Evolutionary conservation across 495 filamentous ascomycete genomes (phyloP), one percentile per base, ranked within the genome.

Genomic region (Aspergillus carlsbadensis): DNA sequence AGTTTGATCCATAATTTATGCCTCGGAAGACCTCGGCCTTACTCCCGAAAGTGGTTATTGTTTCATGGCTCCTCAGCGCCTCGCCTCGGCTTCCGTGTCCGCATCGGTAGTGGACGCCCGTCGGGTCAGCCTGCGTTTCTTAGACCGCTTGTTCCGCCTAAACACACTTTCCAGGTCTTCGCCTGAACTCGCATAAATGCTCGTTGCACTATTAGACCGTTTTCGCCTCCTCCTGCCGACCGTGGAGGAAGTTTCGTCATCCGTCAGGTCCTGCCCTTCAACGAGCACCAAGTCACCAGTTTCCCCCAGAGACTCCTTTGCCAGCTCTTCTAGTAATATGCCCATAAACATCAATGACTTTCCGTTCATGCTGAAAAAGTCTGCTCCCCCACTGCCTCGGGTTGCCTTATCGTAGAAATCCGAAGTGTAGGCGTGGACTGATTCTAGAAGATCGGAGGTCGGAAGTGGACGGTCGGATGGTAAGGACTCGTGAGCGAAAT

Each of bases 271-370:
- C 66, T 76, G 76, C 5, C 78, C 83, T 66, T 94, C 90, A 2
- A 86, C 81, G 39, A 95, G 85, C 0, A 85, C 90, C 52, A 92
- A 57, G 69, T 94, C 86, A 4, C 90, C 92, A 1, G 78, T 87
- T 31, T 80, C 75, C 1, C 89, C 91, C 11, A 96, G 71, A 0
- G 71, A 70, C 40, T 87, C 81, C 15, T 75, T 76, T 5, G 80
- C 74, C 51, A 86, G 78, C 66, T 96, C 92, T 70, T 96, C 92
- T 33, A 96, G 68, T 52, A 96, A 62, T 21, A 96, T 84, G 0
- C 91, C 92, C 69, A 95, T 73, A 0, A 88, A 88, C 54, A 96
- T 73, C 49, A 96, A 67, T 1, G 91, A 90, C 8, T 89, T 93
- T 70, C 91, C 92, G 64, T 96, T 89, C 83, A 96, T 81, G 58